Evolutionary conservation across 2,329 filamentous ascomycete species (phyloP).

Genomic region (Aspergillus proliferans): DNA sequence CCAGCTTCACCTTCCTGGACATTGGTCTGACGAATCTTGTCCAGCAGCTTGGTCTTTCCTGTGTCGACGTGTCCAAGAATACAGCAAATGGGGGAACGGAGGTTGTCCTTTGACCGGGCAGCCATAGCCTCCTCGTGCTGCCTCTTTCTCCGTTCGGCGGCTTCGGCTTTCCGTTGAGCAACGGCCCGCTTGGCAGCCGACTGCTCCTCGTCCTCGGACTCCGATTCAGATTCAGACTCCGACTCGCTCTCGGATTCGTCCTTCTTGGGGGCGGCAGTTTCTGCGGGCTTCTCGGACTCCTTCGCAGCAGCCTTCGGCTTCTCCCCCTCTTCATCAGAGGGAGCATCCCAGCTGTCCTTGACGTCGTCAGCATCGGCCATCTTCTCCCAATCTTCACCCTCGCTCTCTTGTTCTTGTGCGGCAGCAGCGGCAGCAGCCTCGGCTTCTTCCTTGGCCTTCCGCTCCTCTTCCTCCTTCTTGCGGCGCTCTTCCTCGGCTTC

Average conservation of each 20-base stretch:
- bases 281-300: constrained; percentile 21
- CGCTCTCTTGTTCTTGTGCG: constrained; percentile 52
- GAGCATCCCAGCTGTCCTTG: constrained; percentile 91
- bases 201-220: constrained; percentile 60
- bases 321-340: constrained; percentile 57
- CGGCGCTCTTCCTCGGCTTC: constrained; percentile 51
- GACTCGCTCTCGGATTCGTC: constrained; percentile 21
- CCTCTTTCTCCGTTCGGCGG: constrained; percentile 79
- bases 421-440: constrained; percentile 60
- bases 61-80: constrained; percentile 99
- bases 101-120: constrained; percentile 84
- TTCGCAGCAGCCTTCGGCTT: constrained; percentile 48
- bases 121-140: constrained; percentile 87
- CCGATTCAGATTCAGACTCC: constrained; percentile 41
- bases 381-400: constrained; percentile 76
- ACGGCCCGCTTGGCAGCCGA: constrained; percentile 68
- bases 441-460: constrained; percentile 71
- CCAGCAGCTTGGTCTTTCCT: constrained; percentile 97
- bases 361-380: constrained; percentile 69
- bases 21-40: constrained; percentile 97
- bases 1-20: constrained; percentile 98
- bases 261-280: constrained; percentile 4
- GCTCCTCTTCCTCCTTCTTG: constrained; percentile 64
- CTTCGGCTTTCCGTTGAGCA: constrained; percentile 76
- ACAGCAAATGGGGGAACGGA: constrained; percentile 97